A percentile compares a stretch with the other conserved stretches of the same genome.
These are phyloP conservation scores for Globisporangium mamillatum DNA, from an alignment of 352 stramenopile species.

Conservation along the genomic window DNA sequence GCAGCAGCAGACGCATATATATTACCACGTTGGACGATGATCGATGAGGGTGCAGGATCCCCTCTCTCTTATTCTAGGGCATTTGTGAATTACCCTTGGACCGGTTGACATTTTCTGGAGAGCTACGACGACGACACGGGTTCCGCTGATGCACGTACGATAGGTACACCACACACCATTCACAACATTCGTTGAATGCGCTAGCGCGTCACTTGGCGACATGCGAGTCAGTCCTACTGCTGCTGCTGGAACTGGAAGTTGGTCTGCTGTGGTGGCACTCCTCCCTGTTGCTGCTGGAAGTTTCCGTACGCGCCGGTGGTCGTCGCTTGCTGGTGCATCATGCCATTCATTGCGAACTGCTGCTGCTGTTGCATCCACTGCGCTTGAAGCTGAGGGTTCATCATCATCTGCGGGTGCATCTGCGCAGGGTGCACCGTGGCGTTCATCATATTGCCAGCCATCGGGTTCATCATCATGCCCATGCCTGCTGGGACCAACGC, in stretches of 20 bases:
- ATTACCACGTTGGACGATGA: background rate
- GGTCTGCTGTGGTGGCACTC: background rate
- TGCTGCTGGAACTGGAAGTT: slow-evolving; percentile 12
- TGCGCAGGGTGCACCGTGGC: slow-evolving; percentile 29
- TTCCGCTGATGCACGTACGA: background rate
- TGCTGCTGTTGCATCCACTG: slow-evolving; percentile 28
- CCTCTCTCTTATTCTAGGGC: too few species aligned
- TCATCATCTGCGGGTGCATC: slow-evolving; percentile 16
- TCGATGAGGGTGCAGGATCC: too few species aligned
- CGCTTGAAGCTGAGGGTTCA: slow-evolving; percentile 33
- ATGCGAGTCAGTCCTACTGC: background rate
- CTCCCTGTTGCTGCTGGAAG: slow-evolving; percentile 5
- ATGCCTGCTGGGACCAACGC: slow-evolving; percentile 23
- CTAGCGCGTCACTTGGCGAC: background rate
- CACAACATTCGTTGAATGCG: background rate
- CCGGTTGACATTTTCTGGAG: too few species aligned
- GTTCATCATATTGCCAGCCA: slow-evolving; percentile 28
- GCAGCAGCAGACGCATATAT: background rate
- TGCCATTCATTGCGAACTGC: slow-evolving; percentile 15
- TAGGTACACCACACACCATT: background rate
- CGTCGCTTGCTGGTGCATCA: slow-evolving; percentile 14
- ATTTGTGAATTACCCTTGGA: too few species aligned
- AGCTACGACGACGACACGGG: too few species aligned
- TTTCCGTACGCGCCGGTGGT: slow-evolving; percentile 8
- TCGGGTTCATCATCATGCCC: slow-evolving; percentile 38